phyloP scores from a whole-genome alignment of 2,329 filamentous ascomycete species.

The Colletotrichum sp. region DNA sequence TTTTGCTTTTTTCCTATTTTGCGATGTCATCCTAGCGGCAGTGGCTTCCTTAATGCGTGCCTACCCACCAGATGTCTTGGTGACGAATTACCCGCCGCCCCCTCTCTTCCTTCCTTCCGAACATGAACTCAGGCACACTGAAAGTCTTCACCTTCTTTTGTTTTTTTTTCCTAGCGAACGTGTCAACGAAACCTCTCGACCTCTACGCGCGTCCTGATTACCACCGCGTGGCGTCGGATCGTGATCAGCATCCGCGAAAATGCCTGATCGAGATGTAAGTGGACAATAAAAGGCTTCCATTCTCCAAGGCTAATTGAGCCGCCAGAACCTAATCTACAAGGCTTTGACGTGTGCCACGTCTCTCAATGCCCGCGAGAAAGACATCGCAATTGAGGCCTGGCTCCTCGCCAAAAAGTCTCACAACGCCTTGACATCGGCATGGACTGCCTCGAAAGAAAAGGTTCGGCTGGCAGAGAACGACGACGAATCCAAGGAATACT shows the following conservation, averaged over 20 bases:
- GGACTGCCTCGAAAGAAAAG: not conserved
- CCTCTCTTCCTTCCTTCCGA: not conserved
- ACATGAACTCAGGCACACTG: not conserved
- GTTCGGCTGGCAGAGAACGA: not conserved
- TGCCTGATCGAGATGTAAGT: not conserved
- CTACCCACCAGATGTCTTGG: not conserved
- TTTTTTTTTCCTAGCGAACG: not conserved
- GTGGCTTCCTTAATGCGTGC: too few species aligned
- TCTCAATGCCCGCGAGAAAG: not conserved
- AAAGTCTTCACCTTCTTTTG: not conserved
- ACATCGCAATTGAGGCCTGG: not conserved
- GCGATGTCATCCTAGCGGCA: too few species aligned
- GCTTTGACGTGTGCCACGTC: not conserved
- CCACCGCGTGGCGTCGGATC: not conserved
- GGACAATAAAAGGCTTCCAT: not conserved
- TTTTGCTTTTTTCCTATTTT: too few species aligned
- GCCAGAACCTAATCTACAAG: accelerated
- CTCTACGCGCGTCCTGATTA: not conserved
- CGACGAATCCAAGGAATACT: not conserved
- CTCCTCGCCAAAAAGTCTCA: not conserved
- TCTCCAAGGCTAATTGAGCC: not conserved
- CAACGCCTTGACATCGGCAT: not conserved
- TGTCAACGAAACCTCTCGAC: accelerated
- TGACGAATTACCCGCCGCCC: too few species aligned
- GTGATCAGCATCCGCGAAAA: not conserved